Evolutionary conservation across 2,329 filamentous ascomycete genomes (phyloP).

Genomic region (Phyllosticta citribraziliensis): DNA sequence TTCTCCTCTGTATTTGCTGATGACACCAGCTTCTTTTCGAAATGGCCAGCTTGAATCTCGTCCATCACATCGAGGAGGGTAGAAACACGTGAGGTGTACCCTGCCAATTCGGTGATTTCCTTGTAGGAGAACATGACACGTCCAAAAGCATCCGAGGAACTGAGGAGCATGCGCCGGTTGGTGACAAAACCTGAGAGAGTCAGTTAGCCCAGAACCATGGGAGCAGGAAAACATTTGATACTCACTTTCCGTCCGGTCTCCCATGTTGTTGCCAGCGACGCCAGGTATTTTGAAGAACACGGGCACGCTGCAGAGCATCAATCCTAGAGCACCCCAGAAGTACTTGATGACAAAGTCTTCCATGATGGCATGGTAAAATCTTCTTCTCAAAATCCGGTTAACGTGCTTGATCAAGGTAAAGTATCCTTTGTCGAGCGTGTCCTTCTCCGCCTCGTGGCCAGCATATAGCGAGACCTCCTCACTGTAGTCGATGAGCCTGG

Average conservation of each 20-base stretch:
- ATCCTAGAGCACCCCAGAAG: constrained; percentile 90
- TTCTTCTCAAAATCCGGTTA: constrained; percentile 80
- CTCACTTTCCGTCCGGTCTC: constrained; percentile 54
- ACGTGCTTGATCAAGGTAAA: constrained; percentile 99
- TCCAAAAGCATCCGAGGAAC: constrained; percentile 90
- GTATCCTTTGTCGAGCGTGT: constrained; percentile 94
- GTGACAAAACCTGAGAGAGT: constrained; percentile 64
- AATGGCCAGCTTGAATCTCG: constrained; percentile 79
- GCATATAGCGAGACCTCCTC: constrained; percentile 90
- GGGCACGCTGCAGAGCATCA: constrained; percentile 85
- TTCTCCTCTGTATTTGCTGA: constrained; percentile 76
- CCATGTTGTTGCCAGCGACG: constrained; percentile 46
- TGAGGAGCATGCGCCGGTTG: constrained; percentile 82
- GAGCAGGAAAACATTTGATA: constrained; percentile 5
- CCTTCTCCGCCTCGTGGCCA: constrained; percentile 89
- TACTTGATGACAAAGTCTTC: constrained; percentile 99
- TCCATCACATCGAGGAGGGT: constrained; percentile 88
- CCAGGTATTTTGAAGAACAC: constrained; percentile 92
- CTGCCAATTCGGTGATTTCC: constrained; percentile 90
- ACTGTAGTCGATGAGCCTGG: constrained; percentile 86
- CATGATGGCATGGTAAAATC: constrained; percentile 98
- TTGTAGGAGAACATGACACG: constrained; percentile 97
- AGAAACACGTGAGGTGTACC: constrained; percentile 87
- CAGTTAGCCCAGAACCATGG: constrained; percentile 9
- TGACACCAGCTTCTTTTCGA: constrained; percentile 93